Conservation (phyloP, 2,329 filamentous ascomycete genomes). For the Talaromyces sp. region DNA sequence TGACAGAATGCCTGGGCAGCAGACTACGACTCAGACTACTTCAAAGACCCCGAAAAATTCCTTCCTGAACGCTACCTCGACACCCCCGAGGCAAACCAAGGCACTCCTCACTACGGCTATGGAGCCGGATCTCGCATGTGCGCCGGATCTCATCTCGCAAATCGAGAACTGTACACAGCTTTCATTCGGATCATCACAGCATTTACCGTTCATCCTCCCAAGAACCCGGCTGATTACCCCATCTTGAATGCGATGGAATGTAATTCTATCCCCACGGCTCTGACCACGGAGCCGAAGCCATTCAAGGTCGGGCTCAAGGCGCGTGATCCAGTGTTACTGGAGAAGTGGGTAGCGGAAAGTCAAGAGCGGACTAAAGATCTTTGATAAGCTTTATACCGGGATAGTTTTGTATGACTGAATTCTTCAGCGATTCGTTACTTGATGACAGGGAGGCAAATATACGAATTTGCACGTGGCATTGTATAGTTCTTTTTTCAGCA, state of each 20-base stretch:
- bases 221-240: constrained; percentile 48
- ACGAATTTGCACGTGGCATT: neutral
- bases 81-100: constrained; percentile 43
- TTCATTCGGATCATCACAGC: constrained; percentile 59
- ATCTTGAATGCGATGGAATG: constrained; percentile 58
- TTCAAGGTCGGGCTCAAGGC: constrained; percentile 59
- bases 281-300: constrained; percentile 61
- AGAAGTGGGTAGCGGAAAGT: constrained; percentile 53
- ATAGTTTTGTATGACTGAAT: neutral
- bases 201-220: constrained; percentile 53
- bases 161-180: constrained; percentile 61
- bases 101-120: constrained; percentile 61
- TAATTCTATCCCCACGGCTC: constrained; percentile 54
- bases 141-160: constrained; percentile 61
- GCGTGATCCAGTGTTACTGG: constrained; percentile 46
- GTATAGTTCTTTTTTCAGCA: neutral
- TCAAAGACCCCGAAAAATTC: constrained; percentile 61
- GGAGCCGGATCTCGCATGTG: constrained; percentile 64
- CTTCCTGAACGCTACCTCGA: constrained; percentile 68
- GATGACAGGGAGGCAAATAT: neutral
- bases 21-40: constrained; percentile 68
- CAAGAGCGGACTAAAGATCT: constrained; percentile 52
- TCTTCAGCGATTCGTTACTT: neutral
- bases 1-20: constrained; percentile 67
- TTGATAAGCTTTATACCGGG: constrained; percentile 23